Evolutionary conservation across 495 filamentous ascomycete species (phyloP).

Genomic region (Trichocladium antarcticum): DNA sequence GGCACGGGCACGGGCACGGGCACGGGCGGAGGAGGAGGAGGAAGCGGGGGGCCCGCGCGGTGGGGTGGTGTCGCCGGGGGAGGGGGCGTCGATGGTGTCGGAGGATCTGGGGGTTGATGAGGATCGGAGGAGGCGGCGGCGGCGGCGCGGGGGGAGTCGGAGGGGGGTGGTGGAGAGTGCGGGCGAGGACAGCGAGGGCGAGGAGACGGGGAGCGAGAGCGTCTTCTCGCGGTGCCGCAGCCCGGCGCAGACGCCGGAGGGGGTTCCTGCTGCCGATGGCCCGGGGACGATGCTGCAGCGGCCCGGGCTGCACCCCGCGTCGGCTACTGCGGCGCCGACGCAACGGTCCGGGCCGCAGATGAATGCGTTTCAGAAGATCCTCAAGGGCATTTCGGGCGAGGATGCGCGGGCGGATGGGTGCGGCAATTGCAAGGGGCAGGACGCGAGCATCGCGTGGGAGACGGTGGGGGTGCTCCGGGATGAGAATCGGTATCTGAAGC

Average conservation of each 20-base stretch:
- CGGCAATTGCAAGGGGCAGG: constrained; percentile 48
- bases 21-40: background rate
- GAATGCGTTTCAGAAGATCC: constrained; percentile 41
- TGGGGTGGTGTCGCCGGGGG: background rate
- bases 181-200: constrained; percentile 43
- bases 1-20: constrained; percentile 40
- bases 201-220: constrained; percentile 47
- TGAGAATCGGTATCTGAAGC: constrained; percentile 63
- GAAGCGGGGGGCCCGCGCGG: background rate
- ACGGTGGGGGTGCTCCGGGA: constrained; percentile 57
- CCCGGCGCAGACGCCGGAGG: constrained; percentile 30
- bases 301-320: too few species aligned
- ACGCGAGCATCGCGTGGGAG: constrained; percentile 58
- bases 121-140: constrained; percentile 32
- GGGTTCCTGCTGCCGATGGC: background rate
- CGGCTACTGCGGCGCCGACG: constrained; percentile 8
- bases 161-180: constrained; percentile 25
- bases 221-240: constrained; percentile 52
- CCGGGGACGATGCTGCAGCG: too few species aligned
- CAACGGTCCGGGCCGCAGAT: constrained; percentile 23
- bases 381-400: constrained; percentile 35
- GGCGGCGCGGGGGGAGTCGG: background rate
- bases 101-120: constrained; percentile 48
- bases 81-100: constrained; percentile 23
- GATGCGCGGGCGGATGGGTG: constrained; percentile 34